Evolutionary conservation across 176 grass and related monocot species (phyloP), one percentile per base, ranked within the genome.

Genomic region (Juncus effusus): DNA sequence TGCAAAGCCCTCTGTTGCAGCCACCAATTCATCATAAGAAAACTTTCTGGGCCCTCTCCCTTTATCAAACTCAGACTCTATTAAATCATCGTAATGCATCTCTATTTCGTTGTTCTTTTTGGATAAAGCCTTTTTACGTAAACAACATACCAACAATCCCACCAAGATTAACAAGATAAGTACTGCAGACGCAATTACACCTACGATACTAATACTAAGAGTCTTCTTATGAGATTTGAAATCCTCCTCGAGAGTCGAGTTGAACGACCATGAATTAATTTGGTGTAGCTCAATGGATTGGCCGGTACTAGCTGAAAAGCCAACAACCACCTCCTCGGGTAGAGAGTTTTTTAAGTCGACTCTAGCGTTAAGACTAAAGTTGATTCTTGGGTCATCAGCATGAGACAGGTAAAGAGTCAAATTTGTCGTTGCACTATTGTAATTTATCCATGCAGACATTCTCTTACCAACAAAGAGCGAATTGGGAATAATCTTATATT

Each of bases 291-390:
- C 69, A 61, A 6, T 56, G 13, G 0, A 0, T 3, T 15, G 12
- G 4, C 88, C 84, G 0, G 88, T 87, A 10, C 77, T 63, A 4
- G 84, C 88, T 13, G 88, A 91, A 77, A 91, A 91, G 16, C 84
- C 88, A 3, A 91, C 59, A 0, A 63, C 42, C 7, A 77, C 73
- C 35, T 69, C 9, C 5, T 63, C 53, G 3, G 88, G 77, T 59
- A 84, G 70, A 0, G 76, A 2, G 4, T 55, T 63, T 11, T 3
- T 54, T 58, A 92, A 11, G 55, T 92, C 53, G 10, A 92, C 62
- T 19, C 51, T 47, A 14, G 60, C 38, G 12, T 7, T 3, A 0
- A 73, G 28, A 4, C 3, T 69, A 74, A 73, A 87, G 11, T 37
- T 12, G 12, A 40, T 61, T 15, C 11, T 40, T 6, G 37, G 56